These are phyloP conservation scores for Salix arbutifolia DNA, from an alignment of 345 rosid species.

Conservation along the genomic window DNA sequence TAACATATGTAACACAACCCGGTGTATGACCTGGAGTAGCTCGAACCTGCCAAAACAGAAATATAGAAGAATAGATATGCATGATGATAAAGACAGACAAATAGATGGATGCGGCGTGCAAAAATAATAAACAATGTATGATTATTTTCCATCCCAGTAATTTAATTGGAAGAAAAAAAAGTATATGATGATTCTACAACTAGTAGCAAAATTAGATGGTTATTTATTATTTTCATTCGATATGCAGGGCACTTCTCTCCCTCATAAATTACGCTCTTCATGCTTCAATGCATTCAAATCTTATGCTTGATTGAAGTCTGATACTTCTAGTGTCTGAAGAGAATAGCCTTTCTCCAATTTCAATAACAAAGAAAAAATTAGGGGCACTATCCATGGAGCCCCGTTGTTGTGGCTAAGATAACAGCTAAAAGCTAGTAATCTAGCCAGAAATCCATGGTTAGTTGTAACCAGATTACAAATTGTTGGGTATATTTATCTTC, in stretches of 20 bases:
- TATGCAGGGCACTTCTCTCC: neutral
- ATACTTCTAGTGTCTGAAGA: neutral
- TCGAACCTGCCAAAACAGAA: constrained; percentile 44
- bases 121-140: neutral
- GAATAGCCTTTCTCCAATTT: neutral
- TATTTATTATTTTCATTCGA: neutral
- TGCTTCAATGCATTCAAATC: neutral
- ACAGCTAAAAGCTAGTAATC: neutral
- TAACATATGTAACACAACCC: constrained; percentile 91
- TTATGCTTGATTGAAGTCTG: neutral
- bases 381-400: neutral
- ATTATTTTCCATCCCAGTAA: neutral
- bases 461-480: no score
- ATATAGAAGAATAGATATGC: neutral
- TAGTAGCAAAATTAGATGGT: neutral
- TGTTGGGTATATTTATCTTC: no score
- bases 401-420: neutral
- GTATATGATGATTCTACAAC: neutral
- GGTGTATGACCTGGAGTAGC: constrained; percentile 91
- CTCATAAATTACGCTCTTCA: neutral
- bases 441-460: neutral
- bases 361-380: no score
- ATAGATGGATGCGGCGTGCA: neutral
- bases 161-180: neutral
- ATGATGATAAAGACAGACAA: neutral